Conservation (phyloP, 192 early-diverging fungal species). For the Cetraspora pellucida region DNA sequence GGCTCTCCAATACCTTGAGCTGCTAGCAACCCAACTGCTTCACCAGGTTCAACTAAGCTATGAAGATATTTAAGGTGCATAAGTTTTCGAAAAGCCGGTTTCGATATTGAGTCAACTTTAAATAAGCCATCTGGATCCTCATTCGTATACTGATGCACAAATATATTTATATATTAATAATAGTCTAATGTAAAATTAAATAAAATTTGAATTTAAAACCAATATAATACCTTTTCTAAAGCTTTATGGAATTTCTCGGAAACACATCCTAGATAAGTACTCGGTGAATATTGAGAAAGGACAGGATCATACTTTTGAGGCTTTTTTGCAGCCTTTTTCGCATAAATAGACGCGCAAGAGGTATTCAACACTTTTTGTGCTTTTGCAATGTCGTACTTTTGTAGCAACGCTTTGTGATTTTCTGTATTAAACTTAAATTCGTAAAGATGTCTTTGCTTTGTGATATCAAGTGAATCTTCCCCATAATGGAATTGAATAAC, state of each 20-base stretch:
- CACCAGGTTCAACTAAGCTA: slow-evolving; percentile 94
- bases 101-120: slow-evolving; percentile 46
- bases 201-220: slow-evolving; percentile 27
- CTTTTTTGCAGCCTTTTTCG: slow-evolving; percentile 79
- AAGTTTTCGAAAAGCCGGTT: slow-evolving; percentile 82
- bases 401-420: slow-evolving; percentile 82
- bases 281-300: slow-evolving; percentile 79
- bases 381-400: slow-evolving; percentile 76
- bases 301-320: slow-evolving; percentile 74
- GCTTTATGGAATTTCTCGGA: slow-evolving; percentile 82
- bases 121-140: slow-evolving; percentile 55
- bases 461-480: slow-evolving; percentile 96
- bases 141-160: slow-evolving; percentile 56
- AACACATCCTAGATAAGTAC: slow-evolving; percentile 82
- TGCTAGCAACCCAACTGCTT: slow-evolving; percentile 95
- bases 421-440: slow-evolving; percentile 93
- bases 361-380: slow-evolving; percentile 69
- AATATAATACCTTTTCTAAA: slow-evolving; percentile 51
- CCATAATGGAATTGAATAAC: slow-evolving; percentile 99
- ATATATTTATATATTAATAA: background rate
- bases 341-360: slow-evolving; percentile 69
- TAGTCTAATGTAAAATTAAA: background rate
- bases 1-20: slow-evolving; percentile 99
- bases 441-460: slow-evolving; percentile 86
- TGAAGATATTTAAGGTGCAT: slow-evolving; percentile 96